Percentiles rank a stretch among this genome's conserved stretches.
Evolutionary conservation across 257 asterid species (phyloP).

Genomic region (Nicotiana undulata): DNA sequence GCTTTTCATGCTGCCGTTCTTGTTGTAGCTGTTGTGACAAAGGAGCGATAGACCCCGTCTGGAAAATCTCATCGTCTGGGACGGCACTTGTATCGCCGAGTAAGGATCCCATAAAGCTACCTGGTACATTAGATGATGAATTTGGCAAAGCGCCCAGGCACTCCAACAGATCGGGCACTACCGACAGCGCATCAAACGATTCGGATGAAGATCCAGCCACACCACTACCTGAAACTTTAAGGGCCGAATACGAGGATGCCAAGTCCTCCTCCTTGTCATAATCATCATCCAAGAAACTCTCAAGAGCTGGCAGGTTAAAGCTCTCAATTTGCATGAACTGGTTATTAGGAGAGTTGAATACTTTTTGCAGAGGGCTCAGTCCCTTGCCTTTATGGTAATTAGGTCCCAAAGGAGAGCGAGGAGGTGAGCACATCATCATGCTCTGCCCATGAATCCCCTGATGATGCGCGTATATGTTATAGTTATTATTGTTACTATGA

Average conservation of each 20-base stretch:
- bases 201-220: conserved; percentile 22
- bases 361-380: conserved; percentile 60
- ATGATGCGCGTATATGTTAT: conserved; percentile 7
- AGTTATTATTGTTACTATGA: neutral
- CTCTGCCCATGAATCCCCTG: conserved; percentile 21
- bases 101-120: neutral
- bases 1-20: conserved; percentile 55
- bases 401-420: conserved; percentile 45
- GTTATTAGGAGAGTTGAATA: conserved; percentile 56
- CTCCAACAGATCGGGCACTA: conserved; percentile 48
- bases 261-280: conserved; percentile 12
- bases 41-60: conserved; percentile 24
- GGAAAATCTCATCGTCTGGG: neutral
- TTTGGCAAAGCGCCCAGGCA: conserved; percentile 36
- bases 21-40: conserved; percentile 52
- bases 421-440: conserved; percentile 43
- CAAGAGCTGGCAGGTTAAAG: conserved; percentile 56
- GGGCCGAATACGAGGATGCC: conserved; percentile 14
- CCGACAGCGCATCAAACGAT: conserved; percentile 27
- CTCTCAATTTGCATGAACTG: conserved; percentile 55
- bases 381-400: conserved; percentile 44
- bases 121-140: conserved; percentile 7
- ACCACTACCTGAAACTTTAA: conserved; percentile 22
- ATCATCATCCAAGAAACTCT: conserved; percentile 45
- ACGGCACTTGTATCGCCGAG: neutral